Percentiles rank a stretch among this genome's conserved stretches.
Conservation (phyloP, 2,329 filamentous ascomycete genomes). For the Penicillium glabrum region DNA sequence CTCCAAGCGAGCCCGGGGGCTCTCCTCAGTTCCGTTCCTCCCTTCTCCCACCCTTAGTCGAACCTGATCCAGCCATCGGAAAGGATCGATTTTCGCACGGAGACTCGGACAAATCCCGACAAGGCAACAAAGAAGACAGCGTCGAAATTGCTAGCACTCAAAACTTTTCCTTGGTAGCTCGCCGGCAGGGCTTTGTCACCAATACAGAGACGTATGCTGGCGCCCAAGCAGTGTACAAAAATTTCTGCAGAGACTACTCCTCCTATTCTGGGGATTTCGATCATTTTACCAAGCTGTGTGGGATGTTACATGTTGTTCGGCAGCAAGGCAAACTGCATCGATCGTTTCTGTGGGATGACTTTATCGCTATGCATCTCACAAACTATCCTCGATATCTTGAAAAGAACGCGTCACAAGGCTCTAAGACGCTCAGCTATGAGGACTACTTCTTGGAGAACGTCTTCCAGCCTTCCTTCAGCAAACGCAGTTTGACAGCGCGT, state of each 20-base stretch:
- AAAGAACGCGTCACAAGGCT: constrained; percentile 22
- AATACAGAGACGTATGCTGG: constrained; percentile 18
- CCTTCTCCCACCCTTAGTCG: not conserved
- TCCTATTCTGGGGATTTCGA: constrained; percentile 38
- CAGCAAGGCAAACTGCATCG: constrained; percentile 29
- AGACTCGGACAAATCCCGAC: not conserved
- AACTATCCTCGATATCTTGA: constrained; percentile 39
- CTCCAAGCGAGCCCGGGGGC: not conserved
- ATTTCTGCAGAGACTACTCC: constrained; percentile 41
- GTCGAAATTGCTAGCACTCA: not conserved
- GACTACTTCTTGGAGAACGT: constrained; percentile 39
- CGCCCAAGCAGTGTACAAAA: constrained; percentile 33
- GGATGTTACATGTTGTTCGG: constrained; percentile 35
- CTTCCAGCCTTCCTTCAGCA: constrained; percentile 33
- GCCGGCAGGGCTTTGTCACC: constrained; percentile 23
- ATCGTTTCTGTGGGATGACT: constrained; percentile 48
- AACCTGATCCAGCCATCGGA: constrained; percentile 7
- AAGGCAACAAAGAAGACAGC: not conserved
- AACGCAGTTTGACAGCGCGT: constrained; percentile 36
- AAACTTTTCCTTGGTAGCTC: constrained; percentile 17
- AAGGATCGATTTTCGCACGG: constrained; percentile 18
- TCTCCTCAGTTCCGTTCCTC: constrained; percentile 1
- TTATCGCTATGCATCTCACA: constrained; percentile 41
- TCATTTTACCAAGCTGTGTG: constrained; percentile 42
- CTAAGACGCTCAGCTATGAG: constrained; percentile 36